Base-by-base conservation (phyloP, 768 basidiomycete species). In the Suillus luteus region DNA sequence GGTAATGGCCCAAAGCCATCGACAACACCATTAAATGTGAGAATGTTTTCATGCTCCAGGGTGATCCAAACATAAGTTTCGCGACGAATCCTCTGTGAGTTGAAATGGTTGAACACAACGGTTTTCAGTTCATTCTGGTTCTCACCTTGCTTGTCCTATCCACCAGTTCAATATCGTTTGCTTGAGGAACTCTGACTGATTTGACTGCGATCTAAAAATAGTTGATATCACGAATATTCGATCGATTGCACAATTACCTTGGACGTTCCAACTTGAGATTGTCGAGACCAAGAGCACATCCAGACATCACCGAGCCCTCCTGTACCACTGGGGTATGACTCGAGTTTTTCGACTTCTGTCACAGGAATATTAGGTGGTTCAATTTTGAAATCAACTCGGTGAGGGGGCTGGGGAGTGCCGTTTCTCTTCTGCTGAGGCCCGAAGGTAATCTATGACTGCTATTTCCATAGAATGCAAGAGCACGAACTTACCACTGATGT, bases 1-100 rank as follows among this genome's bases (percentile, higher is more conserved):
- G 60, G 61, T 24, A 71, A 64, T 11, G 43, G 64, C 11, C 72
- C 72, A 65, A 72, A 73, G 14, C 61, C 67, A 10, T 58, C 35
- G 8, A 60, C 55, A 15, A 68, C 51, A 14, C 72, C 72, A 62
- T 61, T 61, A 5, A 73, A 59, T 0, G 59, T 66, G 7, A 73
- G 54, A 12, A 73, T 59, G 40, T 69, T 57, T 7, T 59, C 48
- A 57, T 73, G 72, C 33, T 57, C 24, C n/a, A 64, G 33, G 12
- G 4, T 35, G 8, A 44, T 61, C 63, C 63, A 64, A 37, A 64
- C 27, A 35, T 62, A 14, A 41, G 54, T 38, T 43, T 64, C 62
- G 9, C 63, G 48, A 33, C 52, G 61, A 55, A 64, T 41, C 19
- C 63, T 49, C 62, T 54, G 41, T n/a, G 12, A 58, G 24, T n/a